Conservation (phyloP, 2,329 filamentous ascomycete genomes). For the Calonectria naviculata region DNA sequence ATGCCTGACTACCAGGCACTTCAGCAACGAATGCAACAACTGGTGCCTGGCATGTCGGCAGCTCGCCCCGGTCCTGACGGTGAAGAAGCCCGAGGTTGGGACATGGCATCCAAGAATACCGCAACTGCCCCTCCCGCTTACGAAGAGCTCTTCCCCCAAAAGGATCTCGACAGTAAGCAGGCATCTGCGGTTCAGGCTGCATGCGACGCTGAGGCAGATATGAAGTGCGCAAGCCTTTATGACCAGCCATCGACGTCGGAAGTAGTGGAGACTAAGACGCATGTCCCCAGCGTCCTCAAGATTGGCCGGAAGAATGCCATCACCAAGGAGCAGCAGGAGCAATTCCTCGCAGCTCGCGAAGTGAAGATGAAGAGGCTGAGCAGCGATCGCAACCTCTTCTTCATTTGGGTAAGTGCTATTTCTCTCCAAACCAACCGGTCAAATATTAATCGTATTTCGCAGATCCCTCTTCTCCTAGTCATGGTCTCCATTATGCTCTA, state of each 20-base stretch:
- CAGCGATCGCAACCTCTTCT: conserved; percentile 74
- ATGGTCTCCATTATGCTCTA: conserved; percentile 63
- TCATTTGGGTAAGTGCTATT: conserved; percentile 69
- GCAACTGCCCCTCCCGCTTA: conserved; percentile 76
- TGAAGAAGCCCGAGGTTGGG: conserved; percentile 70
- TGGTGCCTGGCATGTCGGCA: conserved; percentile 74
- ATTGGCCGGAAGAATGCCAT: conserved; percentile 73
- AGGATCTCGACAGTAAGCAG: conserved; percentile 66
- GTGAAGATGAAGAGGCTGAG: conserved; percentile 72
- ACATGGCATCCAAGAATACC: conserved; percentile 64
- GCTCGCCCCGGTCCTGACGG: conserved; percentile 60
- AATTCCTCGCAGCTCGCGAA: conserved; percentile 69
- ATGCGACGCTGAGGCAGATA: conserved; percentile 68
- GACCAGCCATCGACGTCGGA: conserved; percentile 55
- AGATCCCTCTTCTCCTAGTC: conserved; percentile 63
- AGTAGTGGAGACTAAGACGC: conserved; percentile 52
- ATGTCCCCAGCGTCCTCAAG: conserved; percentile 60
- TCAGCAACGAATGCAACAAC: conserved; percentile 71
- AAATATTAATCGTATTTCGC: conserved; percentile 31
- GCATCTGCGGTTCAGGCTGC: conserved; percentile 68
- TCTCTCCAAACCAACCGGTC: not conserved
- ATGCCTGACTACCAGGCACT: conserved; percentile 79
- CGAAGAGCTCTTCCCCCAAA: conserved; percentile 78
- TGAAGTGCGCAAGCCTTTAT: conserved; percentile 65
- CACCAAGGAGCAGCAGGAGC: conserved; percentile 73